A percentile compares a stretch with the other conserved stretches of the same genome.
Conservation (phyloP, 352 stramenopile species). For the Phytopythium delawarense region DNA sequence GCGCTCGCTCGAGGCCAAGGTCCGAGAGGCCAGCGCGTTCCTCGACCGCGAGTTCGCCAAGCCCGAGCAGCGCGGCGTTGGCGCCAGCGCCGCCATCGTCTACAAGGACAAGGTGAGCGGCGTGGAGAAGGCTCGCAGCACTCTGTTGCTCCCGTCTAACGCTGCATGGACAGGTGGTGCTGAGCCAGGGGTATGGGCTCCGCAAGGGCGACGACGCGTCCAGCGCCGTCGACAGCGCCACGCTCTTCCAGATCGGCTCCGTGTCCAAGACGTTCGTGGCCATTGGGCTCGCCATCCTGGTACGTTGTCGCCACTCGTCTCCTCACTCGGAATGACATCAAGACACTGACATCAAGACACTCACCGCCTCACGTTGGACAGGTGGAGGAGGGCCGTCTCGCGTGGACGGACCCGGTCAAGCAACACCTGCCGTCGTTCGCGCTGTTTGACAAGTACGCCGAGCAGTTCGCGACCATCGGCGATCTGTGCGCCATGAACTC, state of each 20-base stretch:
- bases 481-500: conserved; percentile 66
- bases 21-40: conserved; percentile 36
- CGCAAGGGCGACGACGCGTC: conserved; percentile 24
- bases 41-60: conserved; percentile 37
- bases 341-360: no score
- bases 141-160: background rate
- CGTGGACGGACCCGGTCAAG: conserved; percentile 52
- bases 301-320: conserved; percentile 5
- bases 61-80: conserved; percentile 29
- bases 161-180: conserved; percentile 11
- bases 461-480: conserved; percentile 43
- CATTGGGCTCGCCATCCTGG: conserved; percentile 34
- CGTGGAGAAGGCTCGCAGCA: background rate
- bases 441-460: conserved; percentile 56
- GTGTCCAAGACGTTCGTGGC: conserved; percentile 65
- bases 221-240: conserved; percentile 30
- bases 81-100: conserved; percentile 39
- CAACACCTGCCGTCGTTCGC: conserved; percentile 43
- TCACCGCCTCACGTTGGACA: background rate
- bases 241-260: conserved; percentile 69
- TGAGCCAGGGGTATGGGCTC: conserved; percentile 40
- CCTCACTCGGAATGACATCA: background rate
- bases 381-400: conserved; percentile 49
- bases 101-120: conserved; percentile 34
- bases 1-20: conserved; percentile 36